A percentile compares a stretch with the other conserved stretches of the same genome.
phyloP scores from a whole-genome alignment of 768 basidiomycete species.

The Sarcodon aspratus region DNA sequence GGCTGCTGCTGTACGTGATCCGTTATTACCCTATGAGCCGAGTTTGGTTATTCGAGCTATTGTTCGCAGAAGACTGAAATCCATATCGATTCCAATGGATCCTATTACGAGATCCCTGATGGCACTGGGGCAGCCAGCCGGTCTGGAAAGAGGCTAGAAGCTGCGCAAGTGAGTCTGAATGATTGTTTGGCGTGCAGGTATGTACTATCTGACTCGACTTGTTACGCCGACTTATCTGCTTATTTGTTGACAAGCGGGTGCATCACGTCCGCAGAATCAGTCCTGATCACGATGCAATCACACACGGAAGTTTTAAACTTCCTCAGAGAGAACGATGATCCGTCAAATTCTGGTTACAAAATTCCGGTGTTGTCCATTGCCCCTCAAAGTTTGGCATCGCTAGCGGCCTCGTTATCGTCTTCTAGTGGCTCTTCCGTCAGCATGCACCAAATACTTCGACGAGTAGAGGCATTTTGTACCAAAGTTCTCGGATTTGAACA shows the following conservation, averaged over 20 bases:
- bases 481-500: conserved; percentile 63
- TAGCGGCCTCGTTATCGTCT: conserved; percentile 51
- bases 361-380: conserved; percentile 78
- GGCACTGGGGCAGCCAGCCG: conserved; percentile 9
- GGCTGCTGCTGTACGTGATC: conserved; percentile 28
- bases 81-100: conserved; percentile 70
- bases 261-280: conserved; percentile 96
- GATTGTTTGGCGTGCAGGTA: conserved; percentile 98
- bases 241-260: conserved; percentile 55
- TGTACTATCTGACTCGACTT: conserved; percentile 13
- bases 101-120: conserved; percentile 75
- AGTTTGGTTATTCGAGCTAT: conserved; percentile 13
- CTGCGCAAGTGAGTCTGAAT: conserved; percentile 92
- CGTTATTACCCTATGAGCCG: neutral
- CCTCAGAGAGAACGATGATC: conserved; percentile 42
- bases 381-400: conserved; percentile 77
- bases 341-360: conserved; percentile 28
- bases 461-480: conserved; percentile 60
- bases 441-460: conserved; percentile 50
- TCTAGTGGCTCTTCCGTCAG: conserved; percentile 30
- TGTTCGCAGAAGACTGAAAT: conserved; percentile 68
- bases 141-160: conserved; percentile 56
- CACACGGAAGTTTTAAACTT: conserved; percentile 86
- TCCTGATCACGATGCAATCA: conserved; percentile 92
- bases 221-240: neutral